A percentile compares a stretch with the other conserved stretches of the same genome.
These are phyloP conservation scores for Cladosporium sp. DNA, from an alignment of 2,329 filamentous ascomycete species.

Conservation along the genomic window DNA sequence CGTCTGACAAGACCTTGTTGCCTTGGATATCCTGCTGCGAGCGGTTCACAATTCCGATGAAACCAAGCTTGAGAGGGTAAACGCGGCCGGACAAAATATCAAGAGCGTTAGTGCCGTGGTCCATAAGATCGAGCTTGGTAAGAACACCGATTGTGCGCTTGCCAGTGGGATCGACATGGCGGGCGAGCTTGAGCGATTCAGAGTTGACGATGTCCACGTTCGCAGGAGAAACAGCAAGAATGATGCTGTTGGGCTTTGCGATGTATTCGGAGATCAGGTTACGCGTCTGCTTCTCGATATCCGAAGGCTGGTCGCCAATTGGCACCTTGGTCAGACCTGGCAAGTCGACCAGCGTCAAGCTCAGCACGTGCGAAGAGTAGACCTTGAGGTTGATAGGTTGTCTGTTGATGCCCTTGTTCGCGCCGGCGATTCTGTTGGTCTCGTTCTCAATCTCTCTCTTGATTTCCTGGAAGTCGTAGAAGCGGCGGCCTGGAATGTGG, in stretches of 20 bases:
- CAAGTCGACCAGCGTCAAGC: slow-evolving; percentile 92
- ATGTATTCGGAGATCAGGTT: slow-evolving; percentile 98
- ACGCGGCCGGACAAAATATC: slow-evolving; percentile 97
- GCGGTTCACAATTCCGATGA: slow-evolving; percentile 96
- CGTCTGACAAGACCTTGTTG: slow-evolving; percentile 91
- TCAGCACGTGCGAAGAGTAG: slow-evolving; percentile 94
- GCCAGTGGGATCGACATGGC: slow-evolving; percentile 93
- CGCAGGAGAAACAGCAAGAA: slow-evolving; percentile 92
- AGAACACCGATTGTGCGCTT: slow-evolving; percentile 94
- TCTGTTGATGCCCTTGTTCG: slow-evolving; percentile 97
- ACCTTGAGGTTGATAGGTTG: slow-evolving; percentile 98
- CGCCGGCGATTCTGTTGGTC: slow-evolving; percentile 89
- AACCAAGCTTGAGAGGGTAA: slow-evolving; percentile 94
- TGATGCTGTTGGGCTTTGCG: slow-evolving; percentile 97
- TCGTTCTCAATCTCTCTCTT: slow-evolving; percentile 97
- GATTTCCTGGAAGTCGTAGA: slow-evolving; percentile 89
- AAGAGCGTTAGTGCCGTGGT: slow-evolving; percentile 95
- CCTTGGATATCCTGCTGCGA: slow-evolving; percentile 98
- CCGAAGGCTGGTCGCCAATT: slow-evolving; percentile 93
- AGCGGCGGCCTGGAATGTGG: slow-evolving; percentile 84
- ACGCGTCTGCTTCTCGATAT: slow-evolving; percentile 98
- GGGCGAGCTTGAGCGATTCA: slow-evolving; percentile 91
- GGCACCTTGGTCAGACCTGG: slow-evolving; percentile 96
- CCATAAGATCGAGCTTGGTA: slow-evolving; percentile 97
- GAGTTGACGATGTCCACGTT: slow-evolving; percentile 99